Evolutionary conservation across 1,284 basidiomycete genomes (phyloP), one percentile per base, ranked within the genome.

Genomic region (Laetiporus sulphureus): DNA sequence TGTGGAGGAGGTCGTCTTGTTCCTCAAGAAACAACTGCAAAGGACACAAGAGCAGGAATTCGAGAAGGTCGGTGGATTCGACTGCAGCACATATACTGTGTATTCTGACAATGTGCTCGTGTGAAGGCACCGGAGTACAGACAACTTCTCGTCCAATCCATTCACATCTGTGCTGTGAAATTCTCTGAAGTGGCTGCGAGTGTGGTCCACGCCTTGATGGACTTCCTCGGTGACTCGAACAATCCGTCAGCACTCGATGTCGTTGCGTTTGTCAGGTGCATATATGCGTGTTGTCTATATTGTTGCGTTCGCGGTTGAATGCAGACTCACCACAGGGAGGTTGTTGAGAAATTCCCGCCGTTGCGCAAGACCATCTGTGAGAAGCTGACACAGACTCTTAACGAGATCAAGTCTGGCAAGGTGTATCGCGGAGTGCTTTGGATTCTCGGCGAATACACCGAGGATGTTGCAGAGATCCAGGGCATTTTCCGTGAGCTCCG

Each of bases 171-270:
- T 56, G 95, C 95, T 6, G 87, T 98, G 73, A 90, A 87, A 57
- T 98, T 97, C 72, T 93, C 91, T n/a, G 95, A 99, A 63, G 91
- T 99, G 12, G 95, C 95, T 3, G 89, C 90, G 4, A 93, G 87
- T 52, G 95, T 99, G 36, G 93, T 99, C 0, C 90, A 95, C 54
- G 94, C 94, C 3, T 75, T 99, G 40, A 96, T 99, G 91, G 93
- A 98, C 59, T 99, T 99, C 79, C 77, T 99, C 29, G 91, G 93
- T 22, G 95, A 99, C 66, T 85, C 91, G 4, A 94, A 85, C 68
- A 97, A 96, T 68, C 88, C 93, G 1, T 91, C 91, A 7, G 93
- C 95, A 0, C 77, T 97, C 32, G 95, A 98, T 57, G 95, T 98
- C 35, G 93, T 98, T 43, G 77, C 93, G 2, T 98, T 98, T 60